Base-by-base conservation (phyloP, 352 stramenopile species). In the Globisporangium cederbergense region DNA sequence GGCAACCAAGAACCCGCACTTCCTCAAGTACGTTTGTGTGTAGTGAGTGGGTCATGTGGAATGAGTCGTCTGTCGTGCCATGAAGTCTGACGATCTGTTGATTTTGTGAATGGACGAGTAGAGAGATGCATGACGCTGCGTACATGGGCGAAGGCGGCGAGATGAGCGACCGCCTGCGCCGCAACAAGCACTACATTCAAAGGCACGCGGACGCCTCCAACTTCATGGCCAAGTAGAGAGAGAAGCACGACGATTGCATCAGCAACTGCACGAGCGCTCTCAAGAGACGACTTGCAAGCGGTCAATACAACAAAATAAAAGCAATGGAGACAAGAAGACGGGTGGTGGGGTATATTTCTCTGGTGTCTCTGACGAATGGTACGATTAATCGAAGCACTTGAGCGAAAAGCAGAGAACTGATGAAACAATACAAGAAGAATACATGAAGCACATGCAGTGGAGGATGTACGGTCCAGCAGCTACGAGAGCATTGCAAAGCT, bases 101-200 rank as follows among this genome's bases (percentile, higher is more conserved):
- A 45, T 62, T n/a, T 8, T 60, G 38, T 9, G 60, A 9, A 4
- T 57, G 18, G 28, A 36, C 32, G 7, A n/a, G 40, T 28, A 91
- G 82, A 42, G 73, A 90, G 76, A 64, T 93, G n/a, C 81, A 90
- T 30, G 80, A 83, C 25, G 74, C 77, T 11, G 85, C 83, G n/a
- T 96, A 96, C 60, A 54, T 91, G 54, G 71, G 81, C 34, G 66
- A 67, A 0, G 77, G 85, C 2, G 81, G 70, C 64, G 88, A 72
- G 42, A 91, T 96, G 79, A 67, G 83, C 50, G 83, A 94, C 42
- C 85, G 84, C 0, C 63, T 96, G 59, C 78, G 79, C 18, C 73
- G 88, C 53, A 96, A 96, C 60, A 82, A 81, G 28, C 85, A 96
- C 62, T 96, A 96, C 65, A 93, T 96, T 49, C 88, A 96, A 62